phyloP scores from a whole-genome alignment of 331 rosid genomes.

The Prunus yedoensis region DNA sequence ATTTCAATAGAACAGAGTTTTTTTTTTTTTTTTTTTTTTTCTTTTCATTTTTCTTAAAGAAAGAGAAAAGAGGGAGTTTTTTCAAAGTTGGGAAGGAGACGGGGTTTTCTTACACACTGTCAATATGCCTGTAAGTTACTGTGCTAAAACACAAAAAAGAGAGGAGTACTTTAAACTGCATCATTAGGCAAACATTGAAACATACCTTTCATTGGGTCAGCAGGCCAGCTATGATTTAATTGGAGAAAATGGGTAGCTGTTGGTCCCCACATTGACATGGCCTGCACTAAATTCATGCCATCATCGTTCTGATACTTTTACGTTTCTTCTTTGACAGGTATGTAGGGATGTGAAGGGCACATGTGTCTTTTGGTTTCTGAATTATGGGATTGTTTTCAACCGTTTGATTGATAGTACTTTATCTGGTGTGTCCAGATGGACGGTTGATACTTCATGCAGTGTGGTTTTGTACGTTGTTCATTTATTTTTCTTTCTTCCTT shows the following conservation, averaged over 20 bases:
- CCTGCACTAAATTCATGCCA: not conserved
- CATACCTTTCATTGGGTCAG: not conserved
- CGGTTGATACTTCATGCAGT: slow-evolving; percentile 6
- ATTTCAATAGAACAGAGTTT: not conserved
- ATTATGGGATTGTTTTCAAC: not conserved
- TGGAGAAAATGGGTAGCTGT: not conserved
- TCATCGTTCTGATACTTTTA: no score
- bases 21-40: not conserved
- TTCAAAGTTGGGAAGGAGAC: no score
- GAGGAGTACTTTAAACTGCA: not conserved
- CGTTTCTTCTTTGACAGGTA: slow-evolving; percentile 12
- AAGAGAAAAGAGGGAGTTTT: not conserved
- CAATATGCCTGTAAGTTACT: no score
- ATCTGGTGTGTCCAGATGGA: not conserved
- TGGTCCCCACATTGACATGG: not conserved
- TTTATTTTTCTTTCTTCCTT: not conserved
- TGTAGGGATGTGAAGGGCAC: not conserved
- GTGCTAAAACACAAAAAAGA: not conserved
- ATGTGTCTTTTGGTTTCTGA: not conserved
- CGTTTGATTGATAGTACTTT: not conserved
- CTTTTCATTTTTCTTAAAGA: not conserved
- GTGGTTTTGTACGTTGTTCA: not conserved
- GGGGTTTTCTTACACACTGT: no score
- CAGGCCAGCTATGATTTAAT: not conserved
- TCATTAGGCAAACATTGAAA: not conserved